phyloP scores from a whole-genome alignment of 345 rosid species.

The Murraya koenigii region DNA sequence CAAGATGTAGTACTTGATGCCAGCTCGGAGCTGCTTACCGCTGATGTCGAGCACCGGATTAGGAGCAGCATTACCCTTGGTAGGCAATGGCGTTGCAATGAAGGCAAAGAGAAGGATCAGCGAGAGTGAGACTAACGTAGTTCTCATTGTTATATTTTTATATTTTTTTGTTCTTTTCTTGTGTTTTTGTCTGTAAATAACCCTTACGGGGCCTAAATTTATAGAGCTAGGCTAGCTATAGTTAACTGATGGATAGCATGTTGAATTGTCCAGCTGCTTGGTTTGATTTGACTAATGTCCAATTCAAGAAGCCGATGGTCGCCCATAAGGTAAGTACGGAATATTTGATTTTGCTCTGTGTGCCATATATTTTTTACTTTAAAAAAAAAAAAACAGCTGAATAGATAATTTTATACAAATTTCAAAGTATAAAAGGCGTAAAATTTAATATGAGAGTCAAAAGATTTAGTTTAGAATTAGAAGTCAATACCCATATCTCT shows the following conservation, averaged over 20 bases:
- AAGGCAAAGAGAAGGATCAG: slow-evolving; percentile 20
- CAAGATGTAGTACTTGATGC: no score
- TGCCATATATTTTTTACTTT: no score
- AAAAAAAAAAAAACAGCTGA: no score
- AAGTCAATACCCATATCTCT: no score
- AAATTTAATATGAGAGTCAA: no score
- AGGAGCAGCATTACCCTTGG: background rate
- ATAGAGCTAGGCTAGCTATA: background rate
- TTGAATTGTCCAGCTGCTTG: background rate
- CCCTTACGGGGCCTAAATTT: background rate
- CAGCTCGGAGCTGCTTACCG: no score
- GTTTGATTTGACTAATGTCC: background rate
- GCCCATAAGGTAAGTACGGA: background rate
- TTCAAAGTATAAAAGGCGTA: no score
- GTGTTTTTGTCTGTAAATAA: background rate
- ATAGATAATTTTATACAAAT: no score
- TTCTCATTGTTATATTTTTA: background rate
- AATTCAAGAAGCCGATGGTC: background rate
- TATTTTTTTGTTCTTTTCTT: background rate
- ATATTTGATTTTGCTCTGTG: no score
- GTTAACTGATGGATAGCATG: background rate
- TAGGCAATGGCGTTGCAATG: slow-evolving; percentile 10
- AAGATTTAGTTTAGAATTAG: no score
- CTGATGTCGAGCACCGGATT: slow-evolving; percentile 10
- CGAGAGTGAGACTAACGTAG: background rate